Percentiles rank a stretch among this genome's conserved stretches.
These are phyloP conservation scores for Coniosporium tulheliwenetii DNA, from an alignment of 2,329 filamentous ascomycete species.

Conservation along the genomic window DNA sequence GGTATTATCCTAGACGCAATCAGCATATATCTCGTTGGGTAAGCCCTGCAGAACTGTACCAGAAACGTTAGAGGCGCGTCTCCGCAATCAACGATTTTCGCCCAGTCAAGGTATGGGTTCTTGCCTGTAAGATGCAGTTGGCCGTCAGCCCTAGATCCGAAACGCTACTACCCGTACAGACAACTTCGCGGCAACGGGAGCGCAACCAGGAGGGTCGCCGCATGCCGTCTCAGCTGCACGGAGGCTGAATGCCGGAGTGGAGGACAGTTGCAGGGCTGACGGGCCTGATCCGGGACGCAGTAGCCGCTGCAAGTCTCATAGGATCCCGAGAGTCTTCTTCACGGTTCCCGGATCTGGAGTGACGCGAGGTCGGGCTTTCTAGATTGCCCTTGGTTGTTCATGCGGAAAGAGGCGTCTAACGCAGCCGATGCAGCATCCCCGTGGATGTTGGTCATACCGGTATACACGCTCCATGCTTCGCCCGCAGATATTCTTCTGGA, in stretches of 20 bases:
- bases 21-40: neutral
- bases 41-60: slow-evolving; percentile 1
- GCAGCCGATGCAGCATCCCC: neutral
- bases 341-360: neutral
- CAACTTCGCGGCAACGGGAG: neutral
- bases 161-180: neutral
- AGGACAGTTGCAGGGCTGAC: slow-evolving; percentile 1
- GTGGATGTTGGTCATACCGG: slow-evolving; percentile 16
- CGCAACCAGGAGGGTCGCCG: no score
- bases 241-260: neutral
- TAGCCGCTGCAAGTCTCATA: neutral
- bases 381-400: neutral
- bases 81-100: slow-evolving; percentile 38
- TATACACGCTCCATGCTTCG: slow-evolving; percentile 31
- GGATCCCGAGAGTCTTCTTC: neutral
- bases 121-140: slow-evolving; percentile 10
- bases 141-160: neutral
- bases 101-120: slow-evolving; percentile 31
- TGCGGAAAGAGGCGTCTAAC: neutral
- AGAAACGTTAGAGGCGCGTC: slow-evolving; percentile 32
- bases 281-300: slow-evolving; percentile 2
- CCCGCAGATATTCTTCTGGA: slow-evolving; percentile 30
- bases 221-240: no score
- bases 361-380: neutral
- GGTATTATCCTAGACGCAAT: slow-evolving; percentile 33